These are phyloP conservation scores for Phytophthora sansomeana DNA, from an alignment of 352 stramenopile genomes.

Conservation along the genomic window DNA sequence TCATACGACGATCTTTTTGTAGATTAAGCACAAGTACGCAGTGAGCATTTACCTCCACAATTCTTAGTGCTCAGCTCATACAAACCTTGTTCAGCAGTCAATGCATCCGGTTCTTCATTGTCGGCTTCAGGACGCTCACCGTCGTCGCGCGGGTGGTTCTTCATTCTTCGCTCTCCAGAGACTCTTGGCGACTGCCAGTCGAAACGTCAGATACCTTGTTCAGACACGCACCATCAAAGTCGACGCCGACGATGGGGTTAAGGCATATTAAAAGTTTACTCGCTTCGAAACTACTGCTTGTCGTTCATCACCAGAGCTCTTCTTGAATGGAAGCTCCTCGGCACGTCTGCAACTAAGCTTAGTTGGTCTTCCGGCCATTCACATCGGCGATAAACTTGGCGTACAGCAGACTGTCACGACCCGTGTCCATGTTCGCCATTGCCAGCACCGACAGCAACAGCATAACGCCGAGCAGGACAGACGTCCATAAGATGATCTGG, in stretches of 20 bases:
- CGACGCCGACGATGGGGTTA: constrained; percentile 4
- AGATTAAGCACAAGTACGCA: constrained; percentile 7
- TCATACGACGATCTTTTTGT: constrained; percentile 25
- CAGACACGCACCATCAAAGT: neutral
- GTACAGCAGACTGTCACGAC: constrained; percentile 83
- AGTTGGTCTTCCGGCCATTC: constrained; percentile 64
- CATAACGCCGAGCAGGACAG: constrained; percentile 61
- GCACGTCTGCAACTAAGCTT: constrained; percentile 26
- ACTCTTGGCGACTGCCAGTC: constrained; percentile 12
- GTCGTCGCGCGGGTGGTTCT: constrained; percentile 29
- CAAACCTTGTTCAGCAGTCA: constrained; percentile 21
- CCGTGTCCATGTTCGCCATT: constrained; percentile 78
- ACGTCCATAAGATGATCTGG: constrained; percentile 88
- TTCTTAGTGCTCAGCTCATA: neutral
- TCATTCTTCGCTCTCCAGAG: constrained; percentile 29
- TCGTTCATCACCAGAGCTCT: neutral
- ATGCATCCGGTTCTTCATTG: constrained; percentile 2
- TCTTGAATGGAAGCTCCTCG: constrained; percentile 15
- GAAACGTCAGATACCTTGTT: neutral
- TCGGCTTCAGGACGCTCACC: constrained; percentile 17
- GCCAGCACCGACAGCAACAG: constrained; percentile 60
- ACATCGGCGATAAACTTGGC: constrained; percentile 84
- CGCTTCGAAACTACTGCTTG: constrained; percentile 30
- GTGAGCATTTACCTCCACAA: neutral
- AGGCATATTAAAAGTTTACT: constrained; percentile 44